Evolutionary conservation across 2,329 filamentous ascomycete genomes (phyloP).

Genomic region (Anthostomella pinea): DNA sequence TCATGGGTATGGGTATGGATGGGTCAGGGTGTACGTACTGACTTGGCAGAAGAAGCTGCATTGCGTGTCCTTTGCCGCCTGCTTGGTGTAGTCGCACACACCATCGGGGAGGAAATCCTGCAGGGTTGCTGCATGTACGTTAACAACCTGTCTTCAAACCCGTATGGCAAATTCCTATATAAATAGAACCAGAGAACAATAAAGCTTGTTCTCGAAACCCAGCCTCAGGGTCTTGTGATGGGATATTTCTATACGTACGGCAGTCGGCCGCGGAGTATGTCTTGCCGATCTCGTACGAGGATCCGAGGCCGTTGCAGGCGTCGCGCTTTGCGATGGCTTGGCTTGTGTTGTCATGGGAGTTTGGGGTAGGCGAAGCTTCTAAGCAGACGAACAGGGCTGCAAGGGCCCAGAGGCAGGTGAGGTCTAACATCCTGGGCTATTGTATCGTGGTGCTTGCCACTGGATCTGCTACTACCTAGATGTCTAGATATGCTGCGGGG

Average conservation of each 20-base stretch:
- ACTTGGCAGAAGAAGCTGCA: slow-evolving; percentile 11
- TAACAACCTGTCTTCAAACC: no score
- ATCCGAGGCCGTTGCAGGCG: slow-evolving; percentile 2
- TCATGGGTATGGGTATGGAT: no score
- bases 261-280: slow-evolving; percentile 1
- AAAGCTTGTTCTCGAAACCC: no score
- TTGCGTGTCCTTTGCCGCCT: slow-evolving; percentile 1
- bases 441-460: no score
- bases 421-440: no score
- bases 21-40: slow-evolving; percentile 3
- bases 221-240: no score
- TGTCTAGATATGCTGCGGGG: no score
- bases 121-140: no score
- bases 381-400: background rate
- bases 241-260: no score
- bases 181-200: no score
- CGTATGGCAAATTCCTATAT: background rate
- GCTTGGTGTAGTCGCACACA: slow-evolving; percentile 7
- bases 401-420: background rate
- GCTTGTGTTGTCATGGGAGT: background rate
- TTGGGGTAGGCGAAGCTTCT: background rate
- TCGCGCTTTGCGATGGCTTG: background rate
- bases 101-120: slow-evolving; percentile 5
- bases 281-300: background rate
- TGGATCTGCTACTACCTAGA: no score